Percentiles rank a stretch among this genome's conserved stretches.
Conservation (phyloP, 805 yeast species). For the Komagataella pseudopastoris region DNA sequence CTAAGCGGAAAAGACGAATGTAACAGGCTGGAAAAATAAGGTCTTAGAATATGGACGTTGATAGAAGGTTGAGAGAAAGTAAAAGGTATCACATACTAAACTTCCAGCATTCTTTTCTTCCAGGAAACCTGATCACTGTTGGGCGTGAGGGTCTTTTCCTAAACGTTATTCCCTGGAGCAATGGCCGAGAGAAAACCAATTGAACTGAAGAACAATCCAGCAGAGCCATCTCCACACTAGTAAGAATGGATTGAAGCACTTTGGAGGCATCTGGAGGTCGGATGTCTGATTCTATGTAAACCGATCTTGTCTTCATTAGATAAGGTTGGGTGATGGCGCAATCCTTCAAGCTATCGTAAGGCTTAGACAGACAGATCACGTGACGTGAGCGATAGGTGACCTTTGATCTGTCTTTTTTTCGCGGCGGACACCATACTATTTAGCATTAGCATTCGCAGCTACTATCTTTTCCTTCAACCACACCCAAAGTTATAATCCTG, state of each 20-base stretch:
- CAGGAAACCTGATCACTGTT: neutral
- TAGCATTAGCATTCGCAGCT: too few relatives aligned
- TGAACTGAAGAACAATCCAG: neutral
- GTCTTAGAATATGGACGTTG: neutral
- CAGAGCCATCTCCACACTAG: neutral
- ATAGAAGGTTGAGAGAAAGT: neutral
- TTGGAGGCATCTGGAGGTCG: neutral
- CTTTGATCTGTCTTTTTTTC: neutral
- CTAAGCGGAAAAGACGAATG: constrained; percentile 2
- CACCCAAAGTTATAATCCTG: neutral
- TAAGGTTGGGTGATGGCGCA: neutral
- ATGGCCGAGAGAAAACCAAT: neutral
- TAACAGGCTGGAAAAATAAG: constrained; percentile 2
- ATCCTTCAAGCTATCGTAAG: neutral
- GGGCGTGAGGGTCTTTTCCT: neutral
- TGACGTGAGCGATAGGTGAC: neutral
- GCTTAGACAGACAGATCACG: neutral
- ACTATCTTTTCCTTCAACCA: neutral
- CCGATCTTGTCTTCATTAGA: neutral
- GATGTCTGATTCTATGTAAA: neutral
- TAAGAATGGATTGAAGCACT: neutral
- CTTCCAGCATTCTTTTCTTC: neutral
- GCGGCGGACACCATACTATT: neutral
- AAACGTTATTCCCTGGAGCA: neutral
- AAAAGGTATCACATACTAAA: neutral